A percentile compares a stretch with the other conserved stretches of the same genome.
Conservation (phyloP, 2,329 filamentous ascomycete species). For the Xenoacremonium recifei region DNA sequence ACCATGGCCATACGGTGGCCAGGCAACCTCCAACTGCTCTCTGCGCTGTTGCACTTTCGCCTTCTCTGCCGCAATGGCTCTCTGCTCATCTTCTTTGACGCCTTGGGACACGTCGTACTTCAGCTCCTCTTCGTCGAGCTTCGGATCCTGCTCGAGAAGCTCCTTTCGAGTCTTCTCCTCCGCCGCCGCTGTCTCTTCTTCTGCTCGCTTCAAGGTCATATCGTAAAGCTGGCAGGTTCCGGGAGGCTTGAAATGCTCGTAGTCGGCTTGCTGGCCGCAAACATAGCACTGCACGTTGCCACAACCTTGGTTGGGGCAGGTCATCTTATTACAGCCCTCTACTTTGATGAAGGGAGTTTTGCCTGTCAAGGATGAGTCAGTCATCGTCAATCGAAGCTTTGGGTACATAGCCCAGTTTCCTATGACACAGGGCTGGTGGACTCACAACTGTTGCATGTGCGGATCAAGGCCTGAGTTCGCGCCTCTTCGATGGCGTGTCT, state of each 20-base stretch:
- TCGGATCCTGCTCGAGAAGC: conserved; percentile 58
- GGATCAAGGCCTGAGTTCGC: conserved; percentile 76
- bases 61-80: conserved; percentile 16
- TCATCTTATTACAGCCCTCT: conserved; percentile 81
- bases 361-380: conserved; percentile 36
- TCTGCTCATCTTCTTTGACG: conserved; percentile 44
- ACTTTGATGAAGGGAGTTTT: conserved; percentile 77
- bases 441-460: conserved; percentile 67
- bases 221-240: conserved; percentile 70
- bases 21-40: no score
- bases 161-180: conserved; percentile 56
- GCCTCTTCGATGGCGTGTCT: conserved; percentile 77
- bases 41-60: no score
- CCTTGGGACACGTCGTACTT: conserved; percentile 57
- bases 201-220: conserved; percentile 56
- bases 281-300: conserved; percentile 63
- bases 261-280: conserved; percentile 66
- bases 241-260: conserved; percentile 67
- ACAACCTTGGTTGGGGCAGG: conserved; percentile 57
- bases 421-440: background rate
- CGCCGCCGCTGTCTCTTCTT: conserved; percentile 61
- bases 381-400: background rate
- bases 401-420: conserved; percentile 12
- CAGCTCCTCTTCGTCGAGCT: conserved; percentile 56
- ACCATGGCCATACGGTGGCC: no score